phyloP scores from a whole-genome alignment of 2,329 filamentous ascomycete genomes.

The Colletotrichum lupini region DNA sequence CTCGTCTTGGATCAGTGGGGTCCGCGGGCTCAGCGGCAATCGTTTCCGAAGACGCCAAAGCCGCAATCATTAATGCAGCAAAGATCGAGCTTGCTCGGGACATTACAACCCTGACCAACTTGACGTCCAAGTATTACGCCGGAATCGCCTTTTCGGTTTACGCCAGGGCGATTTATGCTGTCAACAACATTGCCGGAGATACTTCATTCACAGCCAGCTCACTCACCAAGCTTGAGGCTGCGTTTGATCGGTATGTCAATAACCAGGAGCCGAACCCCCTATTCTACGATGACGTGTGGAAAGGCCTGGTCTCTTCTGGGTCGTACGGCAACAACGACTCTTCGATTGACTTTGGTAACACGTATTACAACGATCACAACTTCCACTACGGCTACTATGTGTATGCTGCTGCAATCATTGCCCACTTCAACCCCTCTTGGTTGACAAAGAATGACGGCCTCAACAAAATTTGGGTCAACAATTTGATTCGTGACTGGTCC shows the following conservation, averaged over 20 bases:
- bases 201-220: constrained; percentile 61
- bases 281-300: constrained; percentile 71
- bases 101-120: constrained; percentile 71
- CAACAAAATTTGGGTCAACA: constrained; percentile 75
- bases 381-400: constrained; percentile 84
- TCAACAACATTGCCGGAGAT: constrained; percentile 68
- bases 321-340: constrained; percentile 72
- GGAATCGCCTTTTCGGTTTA: constrained; percentile 81
- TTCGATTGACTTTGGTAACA: constrained; percentile 82
- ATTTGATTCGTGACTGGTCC: constrained; percentile 78
- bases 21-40: constrained; percentile 47
- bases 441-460: constrained; percentile 61
- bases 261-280: constrained; percentile 71
- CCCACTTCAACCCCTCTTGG: constrained; percentile 77
- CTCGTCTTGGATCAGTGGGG: constrained; percentile 68
- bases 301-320: constrained; percentile 76
- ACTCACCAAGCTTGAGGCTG: constrained; percentile 65
- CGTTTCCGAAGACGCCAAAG: constrained; percentile 59
- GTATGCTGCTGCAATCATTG: constrained; percentile 81
- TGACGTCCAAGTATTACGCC: constrained; percentile 84
- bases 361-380: constrained; percentile 74
- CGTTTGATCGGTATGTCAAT: constrained; percentile 67
- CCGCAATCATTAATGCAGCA: constrained; percentile 65
- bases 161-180: constrained; percentile 69
- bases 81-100: constrained; percentile 74